Conservation (phyloP, 1,139 yeast genomes). For the Debaryomyces fabryi region DNA sequence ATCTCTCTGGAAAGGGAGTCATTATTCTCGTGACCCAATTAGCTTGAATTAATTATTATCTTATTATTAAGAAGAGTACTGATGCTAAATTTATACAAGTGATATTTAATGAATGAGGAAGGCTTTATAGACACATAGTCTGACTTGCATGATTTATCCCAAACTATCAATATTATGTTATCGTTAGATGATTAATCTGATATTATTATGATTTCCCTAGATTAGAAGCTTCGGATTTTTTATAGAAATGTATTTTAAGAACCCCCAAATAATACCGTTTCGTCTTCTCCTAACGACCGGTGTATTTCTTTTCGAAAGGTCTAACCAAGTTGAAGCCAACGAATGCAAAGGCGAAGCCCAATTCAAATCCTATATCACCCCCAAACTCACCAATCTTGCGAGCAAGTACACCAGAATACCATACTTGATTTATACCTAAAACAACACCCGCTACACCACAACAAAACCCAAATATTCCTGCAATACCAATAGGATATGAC, state of each 20-base stretch:
- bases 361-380: slow-evolving; percentile 88
- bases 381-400: slow-evolving; percentile 63
- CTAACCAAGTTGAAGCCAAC: slow-evolving; percentile 63
- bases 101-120: background rate
- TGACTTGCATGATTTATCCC: background rate
- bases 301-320: slow-evolving; percentile 70
- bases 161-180: background rate
- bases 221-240: background rate
- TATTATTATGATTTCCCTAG: background rate
- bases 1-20: no score
- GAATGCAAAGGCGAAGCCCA: slow-evolving; percentile 71
- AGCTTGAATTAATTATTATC: no score
- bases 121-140: background rate
- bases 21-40: no score
- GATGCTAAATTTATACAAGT: background rate
- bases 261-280: background rate
- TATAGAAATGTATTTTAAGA: background rate
- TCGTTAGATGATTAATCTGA: background rate
- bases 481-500: slow-evolving; percentile 70
- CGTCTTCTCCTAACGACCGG: slow-evolving; percentile 42
- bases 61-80: background rate
- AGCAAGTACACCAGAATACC: slow-evolving; percentile 78
- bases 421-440: slow-evolving; percentile 81
- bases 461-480: slow-evolving; percentile 77
- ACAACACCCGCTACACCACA: slow-evolving; percentile 87